These are phyloP conservation scores for Phytophthora tubulina DNA, from an alignment of 352 stramenopile species.

Conservation along the genomic window DNA sequence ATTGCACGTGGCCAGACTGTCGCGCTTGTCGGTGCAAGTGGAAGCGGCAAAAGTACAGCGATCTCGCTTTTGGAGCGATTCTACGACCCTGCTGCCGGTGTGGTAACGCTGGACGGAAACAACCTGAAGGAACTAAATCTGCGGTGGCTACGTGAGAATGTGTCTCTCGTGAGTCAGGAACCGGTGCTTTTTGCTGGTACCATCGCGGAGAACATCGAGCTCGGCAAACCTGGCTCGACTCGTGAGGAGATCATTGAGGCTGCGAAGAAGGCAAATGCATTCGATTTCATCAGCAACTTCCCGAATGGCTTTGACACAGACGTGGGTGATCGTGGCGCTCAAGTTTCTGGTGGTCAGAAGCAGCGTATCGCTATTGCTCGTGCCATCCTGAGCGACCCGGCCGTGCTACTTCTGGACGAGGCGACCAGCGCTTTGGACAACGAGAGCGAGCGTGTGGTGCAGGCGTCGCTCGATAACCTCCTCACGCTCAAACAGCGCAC, in stretches of 20 bases:
- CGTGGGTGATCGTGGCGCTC: slow-evolving; percentile 43
- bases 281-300: slow-evolving; percentile 51
- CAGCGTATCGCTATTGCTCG: slow-evolving; percentile 50
- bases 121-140: slow-evolving; percentile 48
- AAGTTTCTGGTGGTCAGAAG: slow-evolving; percentile 51
- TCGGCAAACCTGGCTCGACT: slow-evolving; percentile 45
- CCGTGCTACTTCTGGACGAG: slow-evolving; percentile 45
- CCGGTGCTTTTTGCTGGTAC: slow-evolving; percentile 48
- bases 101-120: slow-evolving; percentile 42
- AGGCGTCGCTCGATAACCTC: slow-evolving; percentile 45
- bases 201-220: slow-evolving; percentile 49
- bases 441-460: slow-evolving; percentile 48
- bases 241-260: slow-evolving; percentile 47
- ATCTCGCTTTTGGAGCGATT: slow-evolving; percentile 49
- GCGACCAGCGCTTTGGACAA: slow-evolving; percentile 50
- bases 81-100: slow-evolving; percentile 43
- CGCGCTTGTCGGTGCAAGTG: slow-evolving; percentile 44
- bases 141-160: slow-evolving; percentile 45
- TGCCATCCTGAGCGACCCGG: slow-evolving; percentile 44
- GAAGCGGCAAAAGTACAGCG: slow-evolving; percentile 49
- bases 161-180: slow-evolving; percentile 50
- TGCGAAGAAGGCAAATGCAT: slow-evolving; percentile 49
- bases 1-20: slow-evolving; percentile 48
- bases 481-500: slow-evolving; percentile 47
- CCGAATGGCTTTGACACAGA: slow-evolving; percentile 47